phyloP scores from a whole-genome alignment of 2,329 filamentous ascomycete species.

The Boeremia exigua region DNA sequence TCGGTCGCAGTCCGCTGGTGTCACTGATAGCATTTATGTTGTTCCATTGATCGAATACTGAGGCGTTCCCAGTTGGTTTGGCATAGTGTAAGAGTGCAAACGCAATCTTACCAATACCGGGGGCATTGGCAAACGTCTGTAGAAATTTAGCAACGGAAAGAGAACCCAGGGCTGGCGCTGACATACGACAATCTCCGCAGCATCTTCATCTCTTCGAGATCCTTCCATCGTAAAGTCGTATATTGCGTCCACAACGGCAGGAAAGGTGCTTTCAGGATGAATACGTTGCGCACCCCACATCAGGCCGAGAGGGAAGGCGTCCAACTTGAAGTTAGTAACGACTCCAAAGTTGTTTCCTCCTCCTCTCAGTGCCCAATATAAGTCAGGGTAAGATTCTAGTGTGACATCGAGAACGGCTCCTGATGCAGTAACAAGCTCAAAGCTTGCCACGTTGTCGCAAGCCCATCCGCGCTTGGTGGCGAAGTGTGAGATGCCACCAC shows the following conservation, averaged over 20 bases:
- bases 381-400: constrained; percentile 41
- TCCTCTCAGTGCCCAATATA: constrained; percentile 46
- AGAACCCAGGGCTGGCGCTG: background rate
- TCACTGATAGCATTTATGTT: constrained; percentile 30
- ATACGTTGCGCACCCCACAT: constrained; percentile 33
- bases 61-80: constrained; percentile 30
- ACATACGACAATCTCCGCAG: constrained; percentile 29
- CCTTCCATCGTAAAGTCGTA: constrained; percentile 19
- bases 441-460: constrained; percentile 37
- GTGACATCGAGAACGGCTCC: constrained; percentile 17
- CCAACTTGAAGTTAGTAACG: constrained; percentile 35
- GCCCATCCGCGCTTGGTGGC: constrained; percentile 31
- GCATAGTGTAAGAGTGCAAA: constrained; percentile 30
- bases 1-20: constrained; percentile 26
- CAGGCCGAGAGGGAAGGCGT: constrained; percentile 22
- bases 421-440: constrained; percentile 25
- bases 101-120: constrained; percentile 23
- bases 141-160: background rate
- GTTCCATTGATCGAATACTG: constrained; percentile 31
- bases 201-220: constrained; percentile 21
- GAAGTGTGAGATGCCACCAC: constrained; percentile 33
- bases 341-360: constrained; percentile 43
- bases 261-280: constrained; percentile 17
- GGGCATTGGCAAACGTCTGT: constrained; percentile 32
- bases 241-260: constrained; percentile 22